phyloP scores from a whole-genome alignment of 2,329 filamentous ascomycete genomes.

The Penicillium sp. region DNA sequence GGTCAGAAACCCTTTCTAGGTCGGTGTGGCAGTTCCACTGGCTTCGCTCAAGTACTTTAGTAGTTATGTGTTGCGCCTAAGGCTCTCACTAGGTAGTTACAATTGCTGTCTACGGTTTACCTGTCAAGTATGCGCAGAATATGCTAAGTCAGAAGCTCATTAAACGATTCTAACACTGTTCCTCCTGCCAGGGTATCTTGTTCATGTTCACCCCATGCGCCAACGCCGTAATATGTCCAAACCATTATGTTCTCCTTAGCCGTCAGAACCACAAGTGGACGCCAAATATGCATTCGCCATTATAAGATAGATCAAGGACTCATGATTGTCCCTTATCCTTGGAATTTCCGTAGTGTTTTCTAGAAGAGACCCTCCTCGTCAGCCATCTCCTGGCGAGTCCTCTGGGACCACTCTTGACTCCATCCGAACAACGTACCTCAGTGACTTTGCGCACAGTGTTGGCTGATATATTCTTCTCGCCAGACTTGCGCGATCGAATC shows the following conservation, averaged over 20 bases:
- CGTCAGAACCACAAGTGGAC: neutral
- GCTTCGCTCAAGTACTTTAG: neutral
- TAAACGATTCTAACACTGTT: neutral
- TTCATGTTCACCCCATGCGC: neutral
- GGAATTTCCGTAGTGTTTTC: constrained; percentile 66
- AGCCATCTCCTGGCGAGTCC: neutral
- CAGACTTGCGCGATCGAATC: constrained; percentile 69
- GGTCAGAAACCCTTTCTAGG: constrained; percentile 18
- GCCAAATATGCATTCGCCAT: neutral
- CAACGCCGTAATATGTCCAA: constrained; percentile 4
- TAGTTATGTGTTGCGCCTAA: neutral
- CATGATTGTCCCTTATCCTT: constrained; percentile 50
- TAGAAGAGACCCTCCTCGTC: constrained; percentile 30
- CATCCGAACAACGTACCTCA: constrained; percentile 51
- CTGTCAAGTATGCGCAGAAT: neutral
- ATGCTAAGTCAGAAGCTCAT: neutral
- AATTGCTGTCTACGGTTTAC: neutral
- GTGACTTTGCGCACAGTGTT: constrained; percentile 74
- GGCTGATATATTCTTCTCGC: constrained; percentile 70
- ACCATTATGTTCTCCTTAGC: neutral
- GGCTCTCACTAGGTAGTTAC: neutral
- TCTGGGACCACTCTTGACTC: neutral
- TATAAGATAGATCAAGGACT: neutral
- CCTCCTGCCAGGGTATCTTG: constrained; percentile 1
- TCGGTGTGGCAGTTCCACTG: constrained; percentile 10